phyloP scores from a whole-genome alignment of 1,284 basidiomycete species.

The Mycena sp. region DNA sequence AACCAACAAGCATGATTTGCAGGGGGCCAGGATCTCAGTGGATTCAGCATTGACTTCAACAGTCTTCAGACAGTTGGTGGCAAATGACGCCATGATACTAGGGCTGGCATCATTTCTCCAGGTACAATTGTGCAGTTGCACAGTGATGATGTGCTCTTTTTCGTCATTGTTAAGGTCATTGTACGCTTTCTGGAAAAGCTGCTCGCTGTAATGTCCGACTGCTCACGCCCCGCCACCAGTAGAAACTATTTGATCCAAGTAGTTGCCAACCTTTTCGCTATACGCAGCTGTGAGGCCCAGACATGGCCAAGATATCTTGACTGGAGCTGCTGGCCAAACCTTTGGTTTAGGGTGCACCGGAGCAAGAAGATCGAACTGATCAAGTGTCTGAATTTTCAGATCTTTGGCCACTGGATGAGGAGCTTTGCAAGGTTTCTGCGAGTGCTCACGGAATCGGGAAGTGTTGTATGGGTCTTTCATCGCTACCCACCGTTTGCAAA shows the following conservation, averaged over 20 bases:
- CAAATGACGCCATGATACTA: no score
- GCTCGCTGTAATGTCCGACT: background rate
- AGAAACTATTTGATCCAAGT: background rate
- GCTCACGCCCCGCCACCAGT: background rate
- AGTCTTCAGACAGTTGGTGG: no score
- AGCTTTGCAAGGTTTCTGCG: background rate
- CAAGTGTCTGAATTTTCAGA: background rate
- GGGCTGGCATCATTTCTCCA: no score
- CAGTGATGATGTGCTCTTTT: background rate
- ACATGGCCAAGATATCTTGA: background rate
- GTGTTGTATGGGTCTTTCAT: slow-evolving; percentile 12
- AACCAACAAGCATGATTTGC: no score
- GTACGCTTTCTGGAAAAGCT: background rate
- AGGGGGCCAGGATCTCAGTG: no score
- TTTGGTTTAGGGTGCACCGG: background rate
- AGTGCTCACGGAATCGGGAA: background rate
- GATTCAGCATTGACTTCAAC: no score
- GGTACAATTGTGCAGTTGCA: slow-evolving; percentile 2
- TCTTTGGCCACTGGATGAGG: background rate
- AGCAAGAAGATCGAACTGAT: background rate
- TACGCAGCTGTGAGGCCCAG: background rate
- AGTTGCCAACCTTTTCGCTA: background rate
- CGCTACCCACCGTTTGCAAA: background rate
- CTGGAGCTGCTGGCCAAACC: background rate
- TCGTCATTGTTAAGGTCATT: background rate